Percentiles rank a stretch among this genome's conserved stretches.
These are phyloP conservation scores for Colletotrichum agaves DNA, from an alignment of 2,329 filamentous ascomycete species.

Conservation along the genomic window DNA sequence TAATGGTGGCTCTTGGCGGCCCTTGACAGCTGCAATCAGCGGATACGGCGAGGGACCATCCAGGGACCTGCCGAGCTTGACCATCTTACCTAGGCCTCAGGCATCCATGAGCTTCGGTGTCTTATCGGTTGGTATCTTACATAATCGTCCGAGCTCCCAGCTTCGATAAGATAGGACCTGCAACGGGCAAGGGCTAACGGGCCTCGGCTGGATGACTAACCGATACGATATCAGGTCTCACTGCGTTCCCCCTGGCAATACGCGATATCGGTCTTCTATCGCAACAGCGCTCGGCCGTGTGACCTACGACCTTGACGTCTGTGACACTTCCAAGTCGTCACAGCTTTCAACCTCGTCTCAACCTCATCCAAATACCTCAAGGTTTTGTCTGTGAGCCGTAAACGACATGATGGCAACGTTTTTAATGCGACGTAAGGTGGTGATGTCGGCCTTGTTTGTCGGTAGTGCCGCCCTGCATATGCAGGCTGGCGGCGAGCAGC, in stretches of 20 bases:
- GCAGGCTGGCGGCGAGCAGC: constrained; percentile 8
- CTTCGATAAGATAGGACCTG: constrained; percentile 32
- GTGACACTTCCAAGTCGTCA: constrained; percentile 22
- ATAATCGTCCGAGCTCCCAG: not conserved
- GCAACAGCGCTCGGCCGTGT: constrained; percentile 19
- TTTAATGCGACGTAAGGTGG: constrained; percentile 24
- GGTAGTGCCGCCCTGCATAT: constrained; percentile 30
- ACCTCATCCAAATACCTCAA: constrained; percentile 24
- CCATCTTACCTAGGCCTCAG: not conserved
- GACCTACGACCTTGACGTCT: constrained; percentile 1
- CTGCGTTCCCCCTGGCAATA: no score
- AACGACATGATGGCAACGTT: constrained; percentile 21
- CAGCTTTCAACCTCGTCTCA: constrained; percentile 21
- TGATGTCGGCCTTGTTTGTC: constrained; percentile 24
- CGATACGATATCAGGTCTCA: not conserved
- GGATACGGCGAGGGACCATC: constrained; percentile 18
- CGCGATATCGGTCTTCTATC: constrained; percentile 36
- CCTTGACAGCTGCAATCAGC: constrained; percentile 28
- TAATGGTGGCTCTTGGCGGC: constrained; percentile 2
- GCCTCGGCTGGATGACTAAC: constrained; percentile 33
- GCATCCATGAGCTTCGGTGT: not conserved
- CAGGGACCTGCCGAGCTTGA: not conserved
- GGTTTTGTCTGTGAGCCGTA: constrained; percentile 14
- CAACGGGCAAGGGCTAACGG: not conserved
- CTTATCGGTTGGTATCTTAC: not conserved